Evolutionary conservation across 345 rosid species (phyloP).

Genomic region (Melaleuca alternifolia): DNA sequence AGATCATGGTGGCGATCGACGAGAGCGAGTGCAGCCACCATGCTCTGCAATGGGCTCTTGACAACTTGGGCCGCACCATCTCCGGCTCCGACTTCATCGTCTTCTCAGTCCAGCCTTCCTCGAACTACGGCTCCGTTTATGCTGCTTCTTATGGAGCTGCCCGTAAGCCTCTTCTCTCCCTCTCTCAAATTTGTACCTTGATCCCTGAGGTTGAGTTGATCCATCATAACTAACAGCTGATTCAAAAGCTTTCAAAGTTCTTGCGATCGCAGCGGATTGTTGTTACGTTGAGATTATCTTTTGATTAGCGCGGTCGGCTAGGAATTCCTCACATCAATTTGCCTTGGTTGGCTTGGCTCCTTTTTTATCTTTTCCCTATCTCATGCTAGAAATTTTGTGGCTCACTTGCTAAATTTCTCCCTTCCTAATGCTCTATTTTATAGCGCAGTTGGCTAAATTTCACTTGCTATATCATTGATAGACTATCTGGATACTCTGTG

Average conservation of each 20-base stretch:
- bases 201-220: background rate
- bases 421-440: background rate
- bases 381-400: background rate
- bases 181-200: background rate
- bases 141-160: constrained; percentile 49
- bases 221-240: background rate
- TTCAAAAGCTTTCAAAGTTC: background rate
- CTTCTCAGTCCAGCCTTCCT: constrained; percentile 40
- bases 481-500: background rate
- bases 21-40: constrained; percentile 62
- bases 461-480: background rate
- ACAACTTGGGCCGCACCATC: constrained; percentile 27
- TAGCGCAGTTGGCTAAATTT: background rate
- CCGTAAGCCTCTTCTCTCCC: constrained; percentile 20
- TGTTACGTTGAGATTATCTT: background rate
- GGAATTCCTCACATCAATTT: background rate
- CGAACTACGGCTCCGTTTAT: constrained; percentile 30
- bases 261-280: background rate
- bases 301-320: background rate
- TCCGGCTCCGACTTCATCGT: constrained; percentile 34
- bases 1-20: constrained; percentile 72
- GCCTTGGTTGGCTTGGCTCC: background rate
- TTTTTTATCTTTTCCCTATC: background rate
- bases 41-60: constrained; percentile 59
- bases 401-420: background rate